Base-by-base conservation (phyloP, 2,329 filamentous ascomycete species). In the Sordariomycetes sp. region DNA sequence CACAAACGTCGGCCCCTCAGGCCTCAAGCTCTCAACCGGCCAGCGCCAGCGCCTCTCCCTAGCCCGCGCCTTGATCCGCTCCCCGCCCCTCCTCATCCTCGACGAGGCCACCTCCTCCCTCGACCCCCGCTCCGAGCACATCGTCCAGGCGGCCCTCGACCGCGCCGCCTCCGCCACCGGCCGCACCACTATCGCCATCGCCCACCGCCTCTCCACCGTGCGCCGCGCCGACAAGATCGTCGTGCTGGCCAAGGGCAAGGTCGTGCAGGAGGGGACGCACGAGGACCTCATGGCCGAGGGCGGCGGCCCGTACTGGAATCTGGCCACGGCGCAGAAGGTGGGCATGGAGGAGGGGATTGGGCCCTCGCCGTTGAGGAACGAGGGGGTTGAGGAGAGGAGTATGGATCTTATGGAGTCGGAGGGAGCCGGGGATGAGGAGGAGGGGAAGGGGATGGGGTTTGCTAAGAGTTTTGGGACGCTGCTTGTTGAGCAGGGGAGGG, bases 31-130 rank as follows among this genome's bases (percentile, higher is more conserved):
- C 1, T 83, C 79, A 11, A 83, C 84, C n/a, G 85, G 85, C 1
- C 84, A 88, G 63, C 76, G 82, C 53, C 85, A 88, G 62, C 75
- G 84, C 11, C 74, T 88, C 25, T 80, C 83, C 0, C 87, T 88
- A 59, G 72, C 72, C 2, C 67, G 74, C n/a, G 71, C 69, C 48
- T 70, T 76, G 52, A 66, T 76, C n/a, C 69, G 68, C 2, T 64
- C 72, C 35, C 72, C 73, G 2, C 71, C 70, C 52, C 81, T 88
- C 34, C 72, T 88, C 0, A 76, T 88, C 16, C 69, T 88, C 1
- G 85, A 88, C 60, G 85, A 88, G 67, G 85, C 85, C 0, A 88
- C 85, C 0, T 81, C 77, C 52, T 81, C 83, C 0, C 65, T 76
- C 22, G 72, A 74, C 54, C 67, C 70, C 1, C 67, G 73, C 18